Evolutionary conservation across 1,139 yeast genomes (phyloP).

Genomic region (Pichia sp.): DNA sequence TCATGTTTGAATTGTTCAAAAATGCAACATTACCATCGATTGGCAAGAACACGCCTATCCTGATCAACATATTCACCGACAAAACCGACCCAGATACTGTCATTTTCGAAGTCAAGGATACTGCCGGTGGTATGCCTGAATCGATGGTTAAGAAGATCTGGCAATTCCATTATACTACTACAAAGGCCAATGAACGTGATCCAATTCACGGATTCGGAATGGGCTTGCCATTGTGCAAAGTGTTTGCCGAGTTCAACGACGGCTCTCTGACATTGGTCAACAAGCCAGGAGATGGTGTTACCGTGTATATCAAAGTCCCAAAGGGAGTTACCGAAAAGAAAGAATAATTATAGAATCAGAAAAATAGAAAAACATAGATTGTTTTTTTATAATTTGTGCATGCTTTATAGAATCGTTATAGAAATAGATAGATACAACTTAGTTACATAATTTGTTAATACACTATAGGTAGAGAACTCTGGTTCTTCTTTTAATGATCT

Average conservation of each 20-base stretch:
- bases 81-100: constrained; percentile 6
- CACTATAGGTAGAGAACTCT: constrained; percentile 28
- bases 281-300: constrained; percentile 25
- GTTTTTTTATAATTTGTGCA: neutral
- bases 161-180: constrained; percentile 32
- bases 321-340: constrained; percentile 9
- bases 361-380: neutral
- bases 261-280: constrained; percentile 25
- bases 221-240: constrained; percentile 31
- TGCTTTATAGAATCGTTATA: too few species aligned
- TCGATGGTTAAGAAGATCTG: constrained; percentile 25
- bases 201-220: constrained; percentile 32
- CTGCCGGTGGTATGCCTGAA: constrained; percentile 30
- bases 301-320: constrained; percentile 26
- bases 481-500: constrained; percentile 31
- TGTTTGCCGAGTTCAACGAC: constrained; percentile 26
- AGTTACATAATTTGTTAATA: neutral
- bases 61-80: constrained; percentile 14
- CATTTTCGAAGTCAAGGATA: constrained; percentile 23
- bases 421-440: constrained; percentile 1
- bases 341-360: constrained; percentile 16
- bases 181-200: constrained; percentile 25
- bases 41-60: constrained; percentile 20
- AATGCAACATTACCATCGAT: constrained; percentile 32
- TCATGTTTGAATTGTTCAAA: constrained; percentile 31